phyloP scores from a whole-genome alignment of 306 rosid species.

The Cajanus cajan region DNA sequence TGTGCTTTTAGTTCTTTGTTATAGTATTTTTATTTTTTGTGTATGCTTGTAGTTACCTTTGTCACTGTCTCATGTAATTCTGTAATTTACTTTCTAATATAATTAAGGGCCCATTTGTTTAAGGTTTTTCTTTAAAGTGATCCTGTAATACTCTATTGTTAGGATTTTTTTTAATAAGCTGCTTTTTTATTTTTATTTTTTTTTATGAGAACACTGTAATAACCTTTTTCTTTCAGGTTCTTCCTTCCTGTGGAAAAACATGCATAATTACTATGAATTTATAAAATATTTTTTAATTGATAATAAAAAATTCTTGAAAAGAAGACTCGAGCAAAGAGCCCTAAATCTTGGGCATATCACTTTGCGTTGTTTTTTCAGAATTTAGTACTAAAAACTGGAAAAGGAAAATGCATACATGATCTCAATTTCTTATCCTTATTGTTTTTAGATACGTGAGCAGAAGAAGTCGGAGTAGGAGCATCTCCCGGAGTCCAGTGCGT shows the following conservation, averaged over 20 bases:
- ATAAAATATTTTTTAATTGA: background rate
- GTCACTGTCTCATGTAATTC: background rate
- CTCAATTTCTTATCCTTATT: conserved; percentile 14
- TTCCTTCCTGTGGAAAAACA: background rate
- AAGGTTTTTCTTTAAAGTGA: background rate
- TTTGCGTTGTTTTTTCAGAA: background rate
- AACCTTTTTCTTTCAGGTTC: background rate
- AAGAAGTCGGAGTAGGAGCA: conserved; percentile 74
- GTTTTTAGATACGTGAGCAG: conserved; percentile 50
- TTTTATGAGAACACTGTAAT: background rate
- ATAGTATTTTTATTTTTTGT: background rate
- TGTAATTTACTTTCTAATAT: background rate
- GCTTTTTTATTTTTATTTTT: too few species aligned
- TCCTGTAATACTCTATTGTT: background rate
- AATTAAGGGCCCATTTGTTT: background rate
- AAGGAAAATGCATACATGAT: background rate
- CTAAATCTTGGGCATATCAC: background rate
- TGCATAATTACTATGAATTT: background rate
- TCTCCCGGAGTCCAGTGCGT: conserved; percentile 79
- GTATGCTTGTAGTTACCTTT: background rate
- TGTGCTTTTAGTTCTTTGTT: background rate
- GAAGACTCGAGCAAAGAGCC: background rate
- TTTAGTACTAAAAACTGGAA: background rate
- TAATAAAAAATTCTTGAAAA: background rate
- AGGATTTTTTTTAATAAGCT: too few species aligned